Conservation (phyloP, 2,329 filamentous ascomycete species). For the Helicocarpus griseus region DNA sequence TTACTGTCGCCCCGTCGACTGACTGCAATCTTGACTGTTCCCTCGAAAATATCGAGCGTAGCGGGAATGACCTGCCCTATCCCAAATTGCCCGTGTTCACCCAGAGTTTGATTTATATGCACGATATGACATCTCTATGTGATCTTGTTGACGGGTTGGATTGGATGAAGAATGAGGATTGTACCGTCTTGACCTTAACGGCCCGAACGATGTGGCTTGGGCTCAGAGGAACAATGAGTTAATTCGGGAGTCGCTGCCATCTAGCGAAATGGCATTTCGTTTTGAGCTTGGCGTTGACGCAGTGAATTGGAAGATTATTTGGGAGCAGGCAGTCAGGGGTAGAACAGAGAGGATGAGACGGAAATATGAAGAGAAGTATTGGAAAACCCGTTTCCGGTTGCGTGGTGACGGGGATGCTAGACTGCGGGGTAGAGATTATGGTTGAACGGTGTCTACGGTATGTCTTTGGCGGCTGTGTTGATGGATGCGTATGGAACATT, state of each 20-base stretch:
- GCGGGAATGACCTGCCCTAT: slow-evolving; percentile 13
- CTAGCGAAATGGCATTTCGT: not conserved
- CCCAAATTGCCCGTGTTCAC: slow-evolving; percentile 12
- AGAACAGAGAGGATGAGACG: not conserved
- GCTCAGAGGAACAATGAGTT: not conserved
- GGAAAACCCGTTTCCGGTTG: not conserved
- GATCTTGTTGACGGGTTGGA: slow-evolving; percentile 19
- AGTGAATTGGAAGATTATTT: not conserved
- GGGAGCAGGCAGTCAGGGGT: not conserved
- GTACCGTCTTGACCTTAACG: slow-evolving; percentile 13
- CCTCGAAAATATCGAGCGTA: slow-evolving; percentile 13
- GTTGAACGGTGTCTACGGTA: not conserved
- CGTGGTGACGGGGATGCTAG: too few species aligned
- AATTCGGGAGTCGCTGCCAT: not conserved
- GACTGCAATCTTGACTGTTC: slow-evolving; percentile 11
- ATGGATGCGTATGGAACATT: too few species aligned
- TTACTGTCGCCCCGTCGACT: not conserved
- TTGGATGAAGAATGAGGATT: slow-evolving; percentile 14
- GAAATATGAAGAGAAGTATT: not conserved
- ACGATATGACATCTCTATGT: slow-evolving; percentile 8
- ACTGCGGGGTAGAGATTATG: not conserved
- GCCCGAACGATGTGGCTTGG: slow-evolving; percentile 12
- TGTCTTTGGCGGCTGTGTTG: not conserved
- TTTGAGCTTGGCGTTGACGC: not conserved
- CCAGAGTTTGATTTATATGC: slow-evolving; percentile 17